Evolutionary conservation across 805 yeast genomes (phyloP).

Genomic region (Yamadazyma phyllophila): DNA sequence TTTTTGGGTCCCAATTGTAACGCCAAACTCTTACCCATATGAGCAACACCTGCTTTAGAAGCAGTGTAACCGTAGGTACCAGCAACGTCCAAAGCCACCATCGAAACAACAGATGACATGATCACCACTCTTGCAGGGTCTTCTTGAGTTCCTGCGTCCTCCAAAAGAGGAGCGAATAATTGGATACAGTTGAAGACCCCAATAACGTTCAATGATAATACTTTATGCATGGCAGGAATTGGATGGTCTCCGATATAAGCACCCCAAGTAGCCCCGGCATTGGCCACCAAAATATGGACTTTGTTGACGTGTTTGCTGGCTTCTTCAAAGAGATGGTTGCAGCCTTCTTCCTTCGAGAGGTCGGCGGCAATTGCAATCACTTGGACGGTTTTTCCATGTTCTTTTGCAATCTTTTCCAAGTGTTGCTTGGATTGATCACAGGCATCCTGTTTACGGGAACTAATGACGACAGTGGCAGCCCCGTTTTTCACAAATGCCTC

Average conservation of each 20-base stretch:
- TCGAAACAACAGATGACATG: conserved; percentile 65
- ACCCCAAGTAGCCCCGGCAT: conserved; percentile 84
- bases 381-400: conserved; percentile 28
- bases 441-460: conserved; percentile 62
- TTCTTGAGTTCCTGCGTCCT: conserved; percentile 45
- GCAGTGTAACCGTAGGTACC: conserved; percentile 72
- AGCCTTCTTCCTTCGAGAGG: conserved; percentile 49
- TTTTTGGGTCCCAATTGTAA: conserved; percentile 63
- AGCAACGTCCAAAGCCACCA: conserved; percentile 37
- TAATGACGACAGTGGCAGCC: conserved; percentile 57
- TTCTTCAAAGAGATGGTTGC: conserved; percentile 40
- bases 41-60: conserved; percentile 74
- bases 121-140: conserved; percentile 66
- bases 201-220: conserved; percentile 58
- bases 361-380: conserved; percentile 55
- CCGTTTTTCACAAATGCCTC: conserved; percentile 62
- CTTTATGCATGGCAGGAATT: conserved; percentile 58
- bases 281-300: conserved; percentile 66
- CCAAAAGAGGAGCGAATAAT: conserved; percentile 56
- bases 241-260: conserved; percentile 61
- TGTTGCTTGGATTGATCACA: conserved; percentile 53
- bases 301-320: conserved; percentile 39
- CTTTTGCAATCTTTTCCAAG: conserved; percentile 36
- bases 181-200: conserved; percentile 70
- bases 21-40: conserved; percentile 62